phyloP scores from a whole-genome alignment of 345 rosid genomes.

The thale cress (Arabidopsis thaliana) region DNA sequence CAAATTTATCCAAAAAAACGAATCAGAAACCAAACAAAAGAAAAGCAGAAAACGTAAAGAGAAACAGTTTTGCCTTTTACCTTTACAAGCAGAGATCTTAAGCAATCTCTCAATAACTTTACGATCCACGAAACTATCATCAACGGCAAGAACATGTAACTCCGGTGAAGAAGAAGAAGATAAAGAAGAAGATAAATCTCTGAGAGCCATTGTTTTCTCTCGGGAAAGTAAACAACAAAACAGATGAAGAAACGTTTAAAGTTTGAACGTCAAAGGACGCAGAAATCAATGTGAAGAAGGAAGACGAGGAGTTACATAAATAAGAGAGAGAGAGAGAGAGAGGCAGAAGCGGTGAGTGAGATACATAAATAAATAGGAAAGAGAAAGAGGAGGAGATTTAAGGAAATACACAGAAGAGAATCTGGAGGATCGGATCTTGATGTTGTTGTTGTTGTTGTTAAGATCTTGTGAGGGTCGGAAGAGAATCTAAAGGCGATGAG shows the following conservation, averaged over 20 bases:
- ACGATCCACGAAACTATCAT: conserved; percentile 80
- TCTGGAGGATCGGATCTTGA: conserved; percentile 41
- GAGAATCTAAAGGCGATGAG: conserved; percentile 40
- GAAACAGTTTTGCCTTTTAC: conserved; percentile 41
- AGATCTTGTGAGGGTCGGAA: conserved; percentile 25
- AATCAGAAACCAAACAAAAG: conserved; percentile 19
- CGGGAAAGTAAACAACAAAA: neutral
- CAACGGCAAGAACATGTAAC: conserved; percentile 94
- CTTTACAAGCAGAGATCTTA: conserved; percentile 78
- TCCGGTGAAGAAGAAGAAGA: conserved; percentile 48
- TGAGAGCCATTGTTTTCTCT: conserved; percentile 38
- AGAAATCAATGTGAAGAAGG: conserved; percentile 17
- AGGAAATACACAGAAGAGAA: conserved; percentile 10
- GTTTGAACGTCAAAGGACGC: conserved; percentile 14
- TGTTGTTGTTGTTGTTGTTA: neutral
- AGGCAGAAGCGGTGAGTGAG: neutral
- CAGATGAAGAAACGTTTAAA: conserved; percentile 9
- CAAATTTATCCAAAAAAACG: neutral
- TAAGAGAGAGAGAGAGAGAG: conserved; percentile 8
- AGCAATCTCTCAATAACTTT: conserved; percentile 83
- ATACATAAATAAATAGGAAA: neutral
- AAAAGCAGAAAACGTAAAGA: neutral
- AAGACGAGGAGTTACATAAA: conserved; percentile 35
- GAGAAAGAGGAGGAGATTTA: neutral
- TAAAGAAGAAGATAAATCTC: conserved; percentile 34